A percentile compares a stretch with the other conserved stretches of the same genome.
These are phyloP conservation scores for Mycena metata DNA, from an alignment of 768 basidiomycete genomes.

Conservation along the genomic window DNA sequence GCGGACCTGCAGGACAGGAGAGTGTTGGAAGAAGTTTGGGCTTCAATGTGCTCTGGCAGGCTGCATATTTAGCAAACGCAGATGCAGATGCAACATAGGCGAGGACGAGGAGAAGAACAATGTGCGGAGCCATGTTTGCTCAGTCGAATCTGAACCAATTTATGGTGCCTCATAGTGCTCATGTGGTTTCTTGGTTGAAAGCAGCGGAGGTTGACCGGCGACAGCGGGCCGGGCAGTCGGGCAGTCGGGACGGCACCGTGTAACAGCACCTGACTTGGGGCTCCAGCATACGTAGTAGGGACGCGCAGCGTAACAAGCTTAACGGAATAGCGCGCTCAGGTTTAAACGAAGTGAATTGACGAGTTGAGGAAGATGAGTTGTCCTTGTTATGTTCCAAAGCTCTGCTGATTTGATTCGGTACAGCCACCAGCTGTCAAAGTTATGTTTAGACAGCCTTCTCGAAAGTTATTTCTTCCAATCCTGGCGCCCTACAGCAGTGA, in stretches of 20 bases:
- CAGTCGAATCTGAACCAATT: slow-evolving; percentile 1
- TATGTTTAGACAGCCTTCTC: no score
- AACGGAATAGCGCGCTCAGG: no score
- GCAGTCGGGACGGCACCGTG: slow-evolving; percentile 23
- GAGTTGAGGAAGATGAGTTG: no score
- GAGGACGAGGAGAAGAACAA: slow-evolving; percentile 5
- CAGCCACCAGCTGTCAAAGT: no score
- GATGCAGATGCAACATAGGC: slow-evolving; percentile 10
- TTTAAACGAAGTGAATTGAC: no score
- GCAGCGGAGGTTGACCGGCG: not conserved
- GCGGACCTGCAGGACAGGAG: slow-evolving; percentile 33
- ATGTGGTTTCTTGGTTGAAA: slow-evolving; percentile 18
- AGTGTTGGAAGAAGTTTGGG: slow-evolving; percentile 33
- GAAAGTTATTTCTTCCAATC: no score
- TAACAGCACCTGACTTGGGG: slow-evolving; percentile 12
- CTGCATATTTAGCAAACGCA: slow-evolving; percentile 27
- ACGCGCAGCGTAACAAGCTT: no score
- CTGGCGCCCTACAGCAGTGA: no score
- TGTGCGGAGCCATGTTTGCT: slow-evolving; percentile 10
- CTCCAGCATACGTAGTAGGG: no score
- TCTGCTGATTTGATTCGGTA: no score
- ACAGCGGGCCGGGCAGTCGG: slow-evolving; percentile 26
- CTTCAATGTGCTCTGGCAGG: slow-evolving; percentile 34
- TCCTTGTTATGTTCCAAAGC: no score
- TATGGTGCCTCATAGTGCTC: slow-evolving; percentile 22